phyloP scores from a whole-genome alignment of 1,284 basidiomycete genomes.

The Apiotrichum domesticum region DNA sequence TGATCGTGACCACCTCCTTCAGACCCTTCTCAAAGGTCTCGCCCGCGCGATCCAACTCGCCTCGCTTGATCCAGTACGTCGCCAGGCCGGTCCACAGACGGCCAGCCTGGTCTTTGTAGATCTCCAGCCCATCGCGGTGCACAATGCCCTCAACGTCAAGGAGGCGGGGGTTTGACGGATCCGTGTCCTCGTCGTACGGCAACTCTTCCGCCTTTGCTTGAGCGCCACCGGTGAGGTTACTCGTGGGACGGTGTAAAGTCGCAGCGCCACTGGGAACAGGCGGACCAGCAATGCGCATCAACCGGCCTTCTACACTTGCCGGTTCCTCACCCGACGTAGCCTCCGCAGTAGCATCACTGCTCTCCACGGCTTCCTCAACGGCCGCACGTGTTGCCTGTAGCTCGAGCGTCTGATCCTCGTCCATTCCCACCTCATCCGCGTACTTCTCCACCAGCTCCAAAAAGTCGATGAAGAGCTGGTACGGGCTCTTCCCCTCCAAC shows the following conservation, averaged over 20 bases:
- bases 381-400: slow-evolving; percentile 44
- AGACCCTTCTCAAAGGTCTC: slow-evolving; percentile 85
- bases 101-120: slow-evolving; percentile 95
- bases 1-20: slow-evolving; percentile 77
- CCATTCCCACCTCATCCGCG: slow-evolving; percentile 86
- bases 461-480: slow-evolving; percentile 88
- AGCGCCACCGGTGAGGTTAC: slow-evolving; percentile 7
- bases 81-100: slow-evolving; percentile 93
- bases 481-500: slow-evolving; percentile 90
- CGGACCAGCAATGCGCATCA: slow-evolving; percentile 70
- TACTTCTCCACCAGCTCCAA: slow-evolving; percentile 85
- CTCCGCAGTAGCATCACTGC: slow-evolving; percentile 25
- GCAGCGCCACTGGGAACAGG: slow-evolving; percentile 48
- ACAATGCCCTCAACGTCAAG: slow-evolving; percentile 85
- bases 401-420: slow-evolving; percentile 64
- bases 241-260: slow-evolving; percentile 24
- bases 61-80: slow-evolving; percentile 97
- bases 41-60: slow-evolving; percentile 84
- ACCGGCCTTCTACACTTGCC: slow-evolving; percentile 56
- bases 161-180: slow-evolving; percentile 63
- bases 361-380: slow-evolving; percentile 50
- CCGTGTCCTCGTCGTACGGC: slow-evolving; percentile 71
- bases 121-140: slow-evolving; percentile 71
- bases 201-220: slow-evolving; percentile 51
- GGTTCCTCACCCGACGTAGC: slow-evolving; percentile 36